A percentile compares a stretch with the other conserved stretches of the same genome.
These are phyloP conservation scores for Stemphylium vesicarium DNA, from an alignment of 2,329 filamentous ascomycete species.

Conservation along the genomic window DNA sequence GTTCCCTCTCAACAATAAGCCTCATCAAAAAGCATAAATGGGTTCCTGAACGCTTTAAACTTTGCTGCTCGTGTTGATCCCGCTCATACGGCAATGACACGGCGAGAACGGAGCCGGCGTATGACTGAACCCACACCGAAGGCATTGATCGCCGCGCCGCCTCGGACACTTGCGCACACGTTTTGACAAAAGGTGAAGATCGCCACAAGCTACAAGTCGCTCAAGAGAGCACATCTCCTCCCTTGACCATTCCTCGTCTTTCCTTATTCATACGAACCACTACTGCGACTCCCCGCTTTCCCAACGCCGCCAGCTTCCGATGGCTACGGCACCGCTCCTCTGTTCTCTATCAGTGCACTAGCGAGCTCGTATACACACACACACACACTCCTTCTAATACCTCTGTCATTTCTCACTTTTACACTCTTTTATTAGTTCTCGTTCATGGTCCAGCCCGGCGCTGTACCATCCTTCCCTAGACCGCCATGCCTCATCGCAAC, in stretches of 20 bases:
- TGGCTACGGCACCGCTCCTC: constrained; percentile 18
- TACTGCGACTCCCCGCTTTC: constrained; percentile 9
- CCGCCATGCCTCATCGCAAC: constrained; percentile 40
- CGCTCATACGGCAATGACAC: constrained; percentile 13
- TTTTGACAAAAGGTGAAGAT: constrained; percentile 31
- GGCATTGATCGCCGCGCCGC: constrained; percentile 34
- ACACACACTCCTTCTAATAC: constrained; percentile 7
- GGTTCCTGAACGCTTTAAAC: not conserved
- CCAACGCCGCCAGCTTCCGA: constrained; percentile 16
- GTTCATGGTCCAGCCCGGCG: constrained; percentile 25
- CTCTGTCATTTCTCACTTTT: not conserved
- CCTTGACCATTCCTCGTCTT: constrained; percentile 11
- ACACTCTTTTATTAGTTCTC: constrained; percentile 9
- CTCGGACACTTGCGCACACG: constrained; percentile 22
- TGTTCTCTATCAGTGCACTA: constrained; percentile 16
- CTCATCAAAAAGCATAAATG: not conserved
- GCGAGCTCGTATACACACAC: not conserved
- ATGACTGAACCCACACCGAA: constrained; percentile 15
- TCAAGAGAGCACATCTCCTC: constrained; percentile 12
- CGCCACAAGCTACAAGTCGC: constrained; percentile 15
- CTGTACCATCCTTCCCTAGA: constrained; percentile 16
- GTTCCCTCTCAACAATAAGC: not conserved
- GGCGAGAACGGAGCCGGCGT: constrained; percentile 7
- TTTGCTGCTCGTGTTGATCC: constrained; percentile 1
- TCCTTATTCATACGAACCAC: constrained; percentile 10